Evolutionary conservation across 73 alveolate species (phyloP), one percentile per base, ranked within the genome.

Genomic region (Tetrahymena malaccensis): DNA sequence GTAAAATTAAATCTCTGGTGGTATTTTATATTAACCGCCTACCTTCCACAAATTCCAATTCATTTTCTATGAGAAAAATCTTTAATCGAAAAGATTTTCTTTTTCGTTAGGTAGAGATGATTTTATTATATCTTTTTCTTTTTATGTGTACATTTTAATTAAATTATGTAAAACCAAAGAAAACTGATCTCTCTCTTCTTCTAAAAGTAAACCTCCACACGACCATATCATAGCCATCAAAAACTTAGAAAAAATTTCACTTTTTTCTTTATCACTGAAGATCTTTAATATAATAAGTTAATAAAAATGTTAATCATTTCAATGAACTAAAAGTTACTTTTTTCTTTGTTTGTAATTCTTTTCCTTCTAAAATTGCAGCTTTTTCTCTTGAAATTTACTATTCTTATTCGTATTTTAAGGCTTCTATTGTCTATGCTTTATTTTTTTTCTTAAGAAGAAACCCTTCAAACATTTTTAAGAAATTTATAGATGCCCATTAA

Each of bases 1-100:
- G 37, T 97, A 96, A 95, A 98, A 98, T 34, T 96, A 98, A 22
- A 97, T 97, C 35, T 97, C 98, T 94, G 97, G 97, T 3, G 99
- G 98, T 58, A 97, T 93, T 94, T 97, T 93, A 50, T 93, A 95
- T 35, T 96, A 95, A 21, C 94, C 43, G 27, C 94, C 94, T 16
- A 43, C 31, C 27, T 95, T 95, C 97, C 96, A 93, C 43, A 95
- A 40, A 19, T 85, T 85, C 96, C 96, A 93, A 93, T 70, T 94
- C 50, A 85, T 93, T 50, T 95, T 95, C 13, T 84, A 95, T n/a
- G 40, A n/a, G 37, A 70, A 70, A 31, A 70, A 70, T 70, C 89
- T 70, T 70, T 70, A n/a, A 33, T 70, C 89, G 22, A 70, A 70
- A 12, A 70, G 43, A 11, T 70, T 70, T 70, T 70, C 89, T 70